Evolutionary conservation across 2,329 filamentous ascomycete genomes (phyloP).

Genomic region (Neopestalotiopsis clavispora): DNA sequence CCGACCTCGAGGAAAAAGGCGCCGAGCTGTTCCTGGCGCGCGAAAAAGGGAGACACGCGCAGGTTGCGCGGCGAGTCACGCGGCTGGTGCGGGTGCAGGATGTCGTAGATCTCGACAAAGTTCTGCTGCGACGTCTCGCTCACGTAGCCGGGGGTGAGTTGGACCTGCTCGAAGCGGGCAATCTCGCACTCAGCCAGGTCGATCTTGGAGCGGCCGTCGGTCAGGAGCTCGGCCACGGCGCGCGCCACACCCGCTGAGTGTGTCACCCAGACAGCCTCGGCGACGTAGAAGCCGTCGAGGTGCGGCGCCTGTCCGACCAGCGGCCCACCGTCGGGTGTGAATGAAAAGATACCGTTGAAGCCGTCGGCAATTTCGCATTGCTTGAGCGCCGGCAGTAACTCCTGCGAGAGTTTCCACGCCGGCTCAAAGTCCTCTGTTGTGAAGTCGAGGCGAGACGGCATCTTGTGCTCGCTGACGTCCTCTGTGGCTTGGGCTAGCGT

Average conservation of each 20-base stretch:
- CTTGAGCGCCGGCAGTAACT: constrained; percentile 57
- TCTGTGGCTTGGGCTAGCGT: constrained; percentile 57
- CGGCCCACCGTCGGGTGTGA: constrained; percentile 67
- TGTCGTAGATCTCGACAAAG: constrained; percentile 69
- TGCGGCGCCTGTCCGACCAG: constrained; percentile 62
- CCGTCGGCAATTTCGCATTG: constrained; percentile 59
- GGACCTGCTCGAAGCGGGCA: constrained; percentile 64
- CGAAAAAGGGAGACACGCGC: constrained; percentile 62
- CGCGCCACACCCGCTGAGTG: constrained; percentile 68
- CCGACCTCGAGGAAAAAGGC: constrained; percentile 64
- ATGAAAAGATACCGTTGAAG: constrained; percentile 71
- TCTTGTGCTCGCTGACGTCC: constrained; percentile 61
- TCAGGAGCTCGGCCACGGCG: constrained; percentile 63
- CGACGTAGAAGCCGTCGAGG: constrained; percentile 66
- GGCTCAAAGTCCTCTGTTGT: constrained; percentile 64
- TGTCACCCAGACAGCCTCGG: constrained; percentile 71
- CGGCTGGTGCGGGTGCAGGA: constrained; percentile 64
- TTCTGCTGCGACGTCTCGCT: constrained; percentile 64
- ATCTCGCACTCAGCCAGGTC: constrained; percentile 65
- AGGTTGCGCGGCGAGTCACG: constrained; percentile 62
- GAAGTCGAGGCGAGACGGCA: constrained; percentile 67
- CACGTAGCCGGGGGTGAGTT: constrained; percentile 60
- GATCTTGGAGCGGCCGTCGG: constrained; percentile 57
- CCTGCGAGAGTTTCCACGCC: constrained; percentile 61
- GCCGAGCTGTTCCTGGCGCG: constrained; percentile 57